Percentiles rank a stretch among this genome's conserved stretches.
Evolutionary conservation across 495 filamentous ascomycete species (phyloP).

Genomic region (Sabuloglossum arenarium): DNA sequence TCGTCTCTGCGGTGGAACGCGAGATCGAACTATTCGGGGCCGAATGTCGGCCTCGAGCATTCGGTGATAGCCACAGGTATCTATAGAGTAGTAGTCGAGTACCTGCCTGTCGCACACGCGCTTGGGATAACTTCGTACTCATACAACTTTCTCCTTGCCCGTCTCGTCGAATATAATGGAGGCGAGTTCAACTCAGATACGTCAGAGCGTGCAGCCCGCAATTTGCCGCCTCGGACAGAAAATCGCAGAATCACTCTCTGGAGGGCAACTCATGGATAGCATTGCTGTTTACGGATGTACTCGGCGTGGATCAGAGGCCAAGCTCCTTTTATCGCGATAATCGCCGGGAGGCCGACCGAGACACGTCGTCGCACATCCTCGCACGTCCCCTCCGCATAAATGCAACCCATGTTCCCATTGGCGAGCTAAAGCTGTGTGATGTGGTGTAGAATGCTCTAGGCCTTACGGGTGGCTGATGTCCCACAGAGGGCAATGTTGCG

Average conservation of each 20-base stretch:
- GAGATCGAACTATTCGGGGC: not conserved
- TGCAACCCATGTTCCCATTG: not conserved
- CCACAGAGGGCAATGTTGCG: not conserved
- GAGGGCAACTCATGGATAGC: not conserved
- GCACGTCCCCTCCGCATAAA: not conserved
- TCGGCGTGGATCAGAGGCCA: not conserved
- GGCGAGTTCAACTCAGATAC: not conserved
- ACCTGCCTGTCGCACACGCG: not conserved
- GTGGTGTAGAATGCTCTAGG: not conserved
- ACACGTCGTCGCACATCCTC: not conserved
- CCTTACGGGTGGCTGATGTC: not conserved
- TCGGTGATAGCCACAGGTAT: not conserved
- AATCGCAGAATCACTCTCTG: not conserved
- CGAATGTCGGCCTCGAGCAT: not conserved
- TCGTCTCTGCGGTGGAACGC: not conserved
- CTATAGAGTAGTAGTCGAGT: not conserved
- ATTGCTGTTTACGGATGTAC: not conserved
- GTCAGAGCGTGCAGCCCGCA: not conserved
- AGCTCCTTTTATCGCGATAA: conserved; percentile 1
- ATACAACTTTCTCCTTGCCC: not conserved
- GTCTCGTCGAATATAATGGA: not conserved
- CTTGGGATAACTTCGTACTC: not conserved
- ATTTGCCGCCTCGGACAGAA: not conserved
- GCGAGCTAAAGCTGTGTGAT: not conserved
- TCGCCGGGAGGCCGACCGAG: not conserved